phyloP scores from a whole-genome alignment of 192 early-diverging fungal species.

The Cetraspora pellucida region DNA sequence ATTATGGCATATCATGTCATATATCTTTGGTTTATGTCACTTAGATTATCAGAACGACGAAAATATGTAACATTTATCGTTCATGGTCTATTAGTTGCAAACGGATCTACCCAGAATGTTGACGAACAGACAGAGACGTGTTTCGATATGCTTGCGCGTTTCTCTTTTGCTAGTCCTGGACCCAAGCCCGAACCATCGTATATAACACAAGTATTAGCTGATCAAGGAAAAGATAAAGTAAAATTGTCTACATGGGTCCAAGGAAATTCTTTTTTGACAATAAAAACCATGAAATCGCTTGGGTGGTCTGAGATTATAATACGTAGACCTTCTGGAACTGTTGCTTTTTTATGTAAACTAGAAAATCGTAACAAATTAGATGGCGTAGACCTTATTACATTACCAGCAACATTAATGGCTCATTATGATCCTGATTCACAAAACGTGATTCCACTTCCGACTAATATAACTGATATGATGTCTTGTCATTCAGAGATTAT shows the following conservation, averaged over 20 bases:
- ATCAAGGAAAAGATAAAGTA: slow-evolving; percentile 48
- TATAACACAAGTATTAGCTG: slow-evolving; percentile 58
- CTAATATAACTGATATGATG: background rate
- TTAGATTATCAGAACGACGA: slow-evolving; percentile 72
- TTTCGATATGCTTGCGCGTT: slow-evolving; percentile 90
- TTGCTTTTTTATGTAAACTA: slow-evolving; percentile 66
- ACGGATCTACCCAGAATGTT: slow-evolving; percentile 48
- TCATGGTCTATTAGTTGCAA: slow-evolving; percentile 68
- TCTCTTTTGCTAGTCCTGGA: slow-evolving; percentile 73
- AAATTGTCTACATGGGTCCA: slow-evolving; percentile 77
- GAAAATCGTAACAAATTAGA: slow-evolving; percentile 65
- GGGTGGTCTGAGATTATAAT: slow-evolving; percentile 83
- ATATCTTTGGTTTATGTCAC: slow-evolving; percentile 83
- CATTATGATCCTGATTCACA: slow-evolving; percentile 49
- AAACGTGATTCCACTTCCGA: slow-evolving; percentile 20
- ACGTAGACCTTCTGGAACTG: slow-evolving; percentile 79
- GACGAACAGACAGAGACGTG: slow-evolving; percentile 93
- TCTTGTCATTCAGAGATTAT: background rate
- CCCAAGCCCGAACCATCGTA: slow-evolving; percentile 61
- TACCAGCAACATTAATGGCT: slow-evolving; percentile 59
- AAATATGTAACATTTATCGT: slow-evolving; percentile 84
- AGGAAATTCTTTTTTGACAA: slow-evolving; percentile 83
- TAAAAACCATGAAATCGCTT: slow-evolving; percentile 63
- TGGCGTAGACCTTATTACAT: slow-evolving; percentile 46
- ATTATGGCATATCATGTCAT: slow-evolving; percentile 95